A percentile compares a stretch with the other conserved stretches of the same genome.
These are phyloP conservation scores for Dioscorea alata DNA, from an alignment of 106 monocot species.

Conservation along the genomic window DNA sequence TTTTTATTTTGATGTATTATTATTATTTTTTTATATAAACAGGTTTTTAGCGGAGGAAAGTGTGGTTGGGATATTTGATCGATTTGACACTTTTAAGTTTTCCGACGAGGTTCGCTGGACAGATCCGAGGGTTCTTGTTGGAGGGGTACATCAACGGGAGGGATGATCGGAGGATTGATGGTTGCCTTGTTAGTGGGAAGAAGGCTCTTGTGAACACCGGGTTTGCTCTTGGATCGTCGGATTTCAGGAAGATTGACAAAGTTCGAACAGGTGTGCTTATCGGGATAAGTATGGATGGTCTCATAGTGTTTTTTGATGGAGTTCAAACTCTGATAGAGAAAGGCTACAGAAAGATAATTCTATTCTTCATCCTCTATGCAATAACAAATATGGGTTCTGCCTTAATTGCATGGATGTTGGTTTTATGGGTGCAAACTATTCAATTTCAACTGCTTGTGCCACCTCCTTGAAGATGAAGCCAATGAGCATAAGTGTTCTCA, in stretches of 20 bases:
- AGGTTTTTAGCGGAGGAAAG: conserved; percentile 83
- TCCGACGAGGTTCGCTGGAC: conserved; percentile 85
- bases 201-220: conserved; percentile 80
- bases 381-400: conserved; percentile 99
- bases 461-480: too few species aligned
- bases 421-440: conserved; percentile 98
- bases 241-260: conserved; percentile 75
- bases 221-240: conserved; percentile 28
- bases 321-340: conserved; percentile 93
- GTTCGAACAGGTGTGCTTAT: conserved; percentile 85
- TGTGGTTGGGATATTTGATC: conserved; percentile 74
- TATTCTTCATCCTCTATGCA: conserved; percentile 89
- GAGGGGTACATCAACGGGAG: conserved; percentile 91
- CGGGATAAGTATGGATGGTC: conserved; percentile 93
- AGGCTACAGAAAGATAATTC: conserved; percentile 90
- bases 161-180: conserved; percentile 76
- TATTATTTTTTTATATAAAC: too few species aligned
- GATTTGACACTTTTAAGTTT: conserved; percentile 87
- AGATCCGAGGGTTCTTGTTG: conserved; percentile 74
- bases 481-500: too few species aligned
- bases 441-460: conserved; percentile 98
- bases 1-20: too few species aligned
- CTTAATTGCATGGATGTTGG: conserved; percentile 96
- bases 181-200: conserved; percentile 84
- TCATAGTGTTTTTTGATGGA: conserved; percentile 86